Evolutionary conservation across 129 eudicot genomes (phyloP).

Genomic region (Chrysanthemum makinoi): DNA sequence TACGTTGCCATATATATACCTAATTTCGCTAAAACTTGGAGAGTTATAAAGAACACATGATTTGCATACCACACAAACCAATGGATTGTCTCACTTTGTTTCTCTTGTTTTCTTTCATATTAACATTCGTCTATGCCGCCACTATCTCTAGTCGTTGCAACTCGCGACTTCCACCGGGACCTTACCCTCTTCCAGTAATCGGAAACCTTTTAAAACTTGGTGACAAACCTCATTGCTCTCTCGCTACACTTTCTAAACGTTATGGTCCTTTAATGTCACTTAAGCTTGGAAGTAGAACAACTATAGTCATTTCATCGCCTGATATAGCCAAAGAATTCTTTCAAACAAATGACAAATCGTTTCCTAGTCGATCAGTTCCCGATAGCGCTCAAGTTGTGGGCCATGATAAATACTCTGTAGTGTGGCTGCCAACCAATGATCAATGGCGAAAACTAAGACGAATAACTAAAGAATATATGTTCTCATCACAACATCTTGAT

Average conservation of each 20-base stretch:
- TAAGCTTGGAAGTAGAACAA: conserved; percentile 38
- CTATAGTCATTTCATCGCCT: conserved; percentile 52
- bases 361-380: conserved; percentile 34
- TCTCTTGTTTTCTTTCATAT: too few relatives aligned
- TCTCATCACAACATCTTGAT: conserved; percentile 18
- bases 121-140: neutral
- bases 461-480: conserved; percentile 27
- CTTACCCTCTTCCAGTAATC: conserved; percentile 46
- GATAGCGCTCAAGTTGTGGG: neutral
- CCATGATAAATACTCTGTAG: conserved; percentile 37
- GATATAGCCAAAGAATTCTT: conserved; percentile 38
- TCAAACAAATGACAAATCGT: conserved; percentile 38
- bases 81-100: conserved; percentile 4
- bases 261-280: conserved; percentile 58
- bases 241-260: conserved; percentile 45
- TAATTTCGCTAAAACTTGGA: neutral
- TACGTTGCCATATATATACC: too few relatives aligned
- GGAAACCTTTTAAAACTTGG: conserved; percentile 52
- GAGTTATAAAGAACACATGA: neutral
- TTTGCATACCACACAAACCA: neutral
- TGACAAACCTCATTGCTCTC: conserved; percentile 46
- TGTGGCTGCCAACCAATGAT: conserved; percentile 32
- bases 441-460: conserved; percentile 46
- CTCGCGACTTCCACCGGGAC: conserved; percentile 55
- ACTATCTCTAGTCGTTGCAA: conserved; percentile 20